Percentiles rank a stretch among this genome's conserved stretches.
These are phyloP conservation scores for Trifolium pratense DNA, from an alignment of 306 rosid genomes.

Conservation along the genomic window DNA sequence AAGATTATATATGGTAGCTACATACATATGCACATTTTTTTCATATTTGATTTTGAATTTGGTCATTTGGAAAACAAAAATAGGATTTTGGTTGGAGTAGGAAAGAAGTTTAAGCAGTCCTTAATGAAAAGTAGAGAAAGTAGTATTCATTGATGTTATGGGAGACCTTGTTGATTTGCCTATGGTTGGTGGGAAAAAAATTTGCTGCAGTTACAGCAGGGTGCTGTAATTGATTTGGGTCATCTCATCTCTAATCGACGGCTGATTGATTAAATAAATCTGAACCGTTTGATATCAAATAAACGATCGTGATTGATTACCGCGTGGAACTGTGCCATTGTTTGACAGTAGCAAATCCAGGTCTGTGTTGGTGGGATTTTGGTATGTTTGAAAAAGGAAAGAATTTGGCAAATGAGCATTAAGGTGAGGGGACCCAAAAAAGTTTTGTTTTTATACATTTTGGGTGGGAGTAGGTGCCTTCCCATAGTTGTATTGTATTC, in stretches of 20 bases:
- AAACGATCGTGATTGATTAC: too few relatives aligned
- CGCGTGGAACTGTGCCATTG: too few relatives aligned
- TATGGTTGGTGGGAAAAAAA: constrained; percentile 33
- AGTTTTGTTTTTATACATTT: constrained; percentile 3
- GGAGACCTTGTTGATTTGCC: constrained; percentile 12
- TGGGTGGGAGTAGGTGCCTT: constrained; percentile 46
- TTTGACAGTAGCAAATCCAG: too few relatives aligned
- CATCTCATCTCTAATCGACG: too few relatives aligned
- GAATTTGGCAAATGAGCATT: neutral
- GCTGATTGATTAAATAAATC: too few relatives aligned
- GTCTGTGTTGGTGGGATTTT: constrained; percentile 34
- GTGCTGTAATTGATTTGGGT: too few relatives aligned
- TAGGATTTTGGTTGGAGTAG: neutral
- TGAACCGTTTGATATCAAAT: too few relatives aligned
- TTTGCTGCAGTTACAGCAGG: too few relatives aligned
- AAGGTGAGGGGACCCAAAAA: neutral
- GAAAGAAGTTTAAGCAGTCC: neutral
- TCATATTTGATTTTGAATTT: constrained; percentile 11
- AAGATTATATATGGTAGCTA: too few relatives aligned
- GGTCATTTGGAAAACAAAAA: neutral
- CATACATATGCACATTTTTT: too few relatives aligned
- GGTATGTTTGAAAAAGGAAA: constrained; percentile 15
- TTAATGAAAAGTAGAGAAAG: constrained; percentile 6
- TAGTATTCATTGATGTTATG: neutral
- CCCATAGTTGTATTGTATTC: constrained; percentile 2